Conservation (phyloP, 257 asterid species). For the Ophiorrhiza pumila region DNA sequence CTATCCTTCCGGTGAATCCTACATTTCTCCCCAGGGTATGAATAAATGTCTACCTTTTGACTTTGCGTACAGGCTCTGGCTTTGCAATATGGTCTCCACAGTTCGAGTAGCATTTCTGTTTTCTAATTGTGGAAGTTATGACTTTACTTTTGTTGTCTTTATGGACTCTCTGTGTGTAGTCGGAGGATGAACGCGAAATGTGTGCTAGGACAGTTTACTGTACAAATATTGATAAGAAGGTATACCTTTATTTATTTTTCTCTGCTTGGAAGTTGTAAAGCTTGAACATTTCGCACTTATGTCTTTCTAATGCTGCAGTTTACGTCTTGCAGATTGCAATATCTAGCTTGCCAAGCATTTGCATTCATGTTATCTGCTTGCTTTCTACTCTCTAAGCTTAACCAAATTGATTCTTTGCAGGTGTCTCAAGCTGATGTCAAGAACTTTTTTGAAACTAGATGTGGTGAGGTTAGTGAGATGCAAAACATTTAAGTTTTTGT, state of each 20-base stretch:
- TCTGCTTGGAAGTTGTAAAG: neutral
- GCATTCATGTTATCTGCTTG: neutral
- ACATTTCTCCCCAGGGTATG: constrained; percentile 91
- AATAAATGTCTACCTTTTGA: constrained; percentile 5
- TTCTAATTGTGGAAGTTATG: constrained; percentile 4
- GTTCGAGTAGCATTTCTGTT: neutral
- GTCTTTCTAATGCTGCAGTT: neutral
- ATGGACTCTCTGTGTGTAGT: constrained; percentile 35
- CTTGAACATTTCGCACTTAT: neutral
- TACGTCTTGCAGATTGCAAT: neutral
- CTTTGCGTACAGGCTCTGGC: neutral
- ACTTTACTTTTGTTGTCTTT: neutral
- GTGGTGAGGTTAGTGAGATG: constrained; percentile 67
- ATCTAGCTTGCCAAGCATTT: constrained; percentile 2
- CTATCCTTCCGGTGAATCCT: constrained; percentile 94
- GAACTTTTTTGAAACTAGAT: constrained; percentile 76
- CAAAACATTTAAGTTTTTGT: neutral
- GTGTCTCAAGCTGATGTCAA: constrained; percentile 83
- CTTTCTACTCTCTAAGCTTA: neutral
- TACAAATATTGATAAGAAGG: constrained; percentile 93
- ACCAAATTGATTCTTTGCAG: constrained; percentile 29
- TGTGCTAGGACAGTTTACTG: constrained; percentile 96
- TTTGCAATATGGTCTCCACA: neutral
- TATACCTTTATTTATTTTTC: constrained; percentile 15
- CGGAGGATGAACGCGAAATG: constrained; percentile 97